Conservation (phyloP, 176 grass and related monocot genomes). For the Lolium perenne region DNA sequence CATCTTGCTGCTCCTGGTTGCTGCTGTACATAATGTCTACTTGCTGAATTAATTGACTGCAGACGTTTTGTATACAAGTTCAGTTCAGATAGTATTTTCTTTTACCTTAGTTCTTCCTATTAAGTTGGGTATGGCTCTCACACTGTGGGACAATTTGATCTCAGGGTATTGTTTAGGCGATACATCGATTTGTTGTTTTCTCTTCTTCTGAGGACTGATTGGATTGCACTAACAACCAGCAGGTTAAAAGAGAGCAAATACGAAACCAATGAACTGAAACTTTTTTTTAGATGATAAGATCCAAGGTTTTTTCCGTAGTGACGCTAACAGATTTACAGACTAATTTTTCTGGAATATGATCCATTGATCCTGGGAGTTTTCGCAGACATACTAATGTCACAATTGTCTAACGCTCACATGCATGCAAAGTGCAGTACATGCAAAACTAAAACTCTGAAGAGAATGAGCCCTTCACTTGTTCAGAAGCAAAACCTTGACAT, state of each 20-base stretch:
- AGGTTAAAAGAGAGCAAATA: too few species aligned
- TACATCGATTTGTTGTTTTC: too few species aligned
- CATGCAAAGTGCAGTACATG: not conserved
- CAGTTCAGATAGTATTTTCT: not conserved
- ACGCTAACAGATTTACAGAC: not conserved
- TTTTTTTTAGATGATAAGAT: too few species aligned
- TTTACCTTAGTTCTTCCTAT: too few species aligned
- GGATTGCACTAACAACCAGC: too few species aligned
- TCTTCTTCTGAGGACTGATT: too few species aligned
- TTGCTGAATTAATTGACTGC: not conserved
- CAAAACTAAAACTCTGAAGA: not conserved
- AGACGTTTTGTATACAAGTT: constrained; percentile 3
- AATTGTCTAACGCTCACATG: not conserved
- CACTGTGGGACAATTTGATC: too few species aligned
- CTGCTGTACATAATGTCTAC: not conserved
- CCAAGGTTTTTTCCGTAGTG: not conserved
- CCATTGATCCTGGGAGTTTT: not conserved
- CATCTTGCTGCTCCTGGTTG: not conserved
- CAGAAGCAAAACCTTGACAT: constrained; percentile 20
- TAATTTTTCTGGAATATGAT: not conserved
- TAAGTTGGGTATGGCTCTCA: too few species aligned
- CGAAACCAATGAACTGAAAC: too few species aligned
- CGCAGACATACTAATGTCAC: not conserved
- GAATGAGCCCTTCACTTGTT: not conserved
- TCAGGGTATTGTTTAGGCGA: too few species aligned